These are phyloP conservation scores for Aurifilum marmelostoma DNA, from an alignment of 2,329 filamentous ascomycete genomes.

Conservation along the genomic window DNA sequence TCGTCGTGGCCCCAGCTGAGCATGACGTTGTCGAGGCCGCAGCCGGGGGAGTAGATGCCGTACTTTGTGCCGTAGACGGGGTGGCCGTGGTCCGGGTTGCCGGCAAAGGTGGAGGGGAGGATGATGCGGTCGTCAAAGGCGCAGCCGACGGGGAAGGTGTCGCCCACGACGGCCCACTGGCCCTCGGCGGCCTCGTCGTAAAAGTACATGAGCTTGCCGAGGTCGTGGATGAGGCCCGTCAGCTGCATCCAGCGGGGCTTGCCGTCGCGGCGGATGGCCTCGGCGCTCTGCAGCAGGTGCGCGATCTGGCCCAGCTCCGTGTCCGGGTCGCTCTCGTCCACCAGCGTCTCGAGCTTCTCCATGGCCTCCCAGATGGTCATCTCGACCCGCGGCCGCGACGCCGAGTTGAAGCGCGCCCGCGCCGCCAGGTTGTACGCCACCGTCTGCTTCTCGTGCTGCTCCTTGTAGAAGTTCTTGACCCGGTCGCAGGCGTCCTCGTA, in stretches of 20 bases:
- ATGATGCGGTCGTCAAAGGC: slow-evolving; percentile 77
- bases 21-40: slow-evolving; percentile 86
- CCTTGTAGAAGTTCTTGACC: slow-evolving; percentile 84
- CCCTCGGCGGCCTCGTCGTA: slow-evolving; percentile 70
- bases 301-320: slow-evolving; percentile 87
- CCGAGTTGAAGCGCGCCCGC: slow-evolving; percentile 70
- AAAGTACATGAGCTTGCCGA: slow-evolving; percentile 80
- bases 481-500: slow-evolving; percentile 83
- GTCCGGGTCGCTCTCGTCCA: slow-evolving; percentile 91
- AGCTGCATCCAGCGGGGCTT: slow-evolving; percentile 84
- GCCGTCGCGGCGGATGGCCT: slow-evolving; percentile 84
- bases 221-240: slow-evolving; percentile 76
- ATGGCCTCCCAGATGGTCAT: slow-evolving; percentile 93
- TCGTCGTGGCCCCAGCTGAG: slow-evolving; percentile 90
- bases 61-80: slow-evolving; percentile 73
- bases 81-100: slow-evolving; percentile 75
- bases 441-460: slow-evolving; percentile 72
- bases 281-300: slow-evolving; percentile 84
- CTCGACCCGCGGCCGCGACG: slow-evolving; percentile 63
- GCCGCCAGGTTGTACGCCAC: slow-evolving; percentile 84
- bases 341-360: slow-evolving; percentile 87
- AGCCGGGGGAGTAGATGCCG: slow-evolving; percentile 79
- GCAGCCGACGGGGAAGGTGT: slow-evolving; percentile 80
- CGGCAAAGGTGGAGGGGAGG: slow-evolving; percentile 75
- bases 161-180: slow-evolving; percentile 92